phyloP scores from a whole-genome alignment of 2,329 filamentous ascomycete genomes.

The Pseudonectria foliicola region DNA sequence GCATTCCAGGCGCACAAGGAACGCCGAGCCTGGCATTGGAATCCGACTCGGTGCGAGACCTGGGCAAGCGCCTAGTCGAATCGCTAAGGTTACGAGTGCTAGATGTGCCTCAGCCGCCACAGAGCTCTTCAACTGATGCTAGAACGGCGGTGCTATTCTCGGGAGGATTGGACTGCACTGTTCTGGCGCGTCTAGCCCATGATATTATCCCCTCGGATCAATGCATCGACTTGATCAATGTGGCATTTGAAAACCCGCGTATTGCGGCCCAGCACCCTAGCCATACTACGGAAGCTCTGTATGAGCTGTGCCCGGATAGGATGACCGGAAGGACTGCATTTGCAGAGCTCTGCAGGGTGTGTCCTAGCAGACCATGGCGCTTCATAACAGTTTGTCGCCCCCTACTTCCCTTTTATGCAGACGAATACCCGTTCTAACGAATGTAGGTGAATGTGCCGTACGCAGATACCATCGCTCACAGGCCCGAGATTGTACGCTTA shows the following conservation, averaged over 20 bases:
- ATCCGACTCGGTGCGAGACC: constrained; percentile 43
- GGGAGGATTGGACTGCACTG: constrained; percentile 85
- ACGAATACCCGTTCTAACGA: constrained; percentile 1
- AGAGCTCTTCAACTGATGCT: constrained; percentile 30
- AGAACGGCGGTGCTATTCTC: constrained; percentile 82
- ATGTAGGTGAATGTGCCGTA: constrained; percentile 73
- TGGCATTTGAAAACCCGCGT: constrained; percentile 92
- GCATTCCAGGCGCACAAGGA: constrained; percentile 29
- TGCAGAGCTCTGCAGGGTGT: constrained; percentile 63
- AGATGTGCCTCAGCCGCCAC: constrained; percentile 54
- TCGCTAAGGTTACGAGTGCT: constrained; percentile 60
- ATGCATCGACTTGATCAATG: constrained; percentile 82
- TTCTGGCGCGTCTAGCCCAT: constrained; percentile 74
- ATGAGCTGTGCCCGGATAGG: constrained; percentile 84
- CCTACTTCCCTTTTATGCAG: neutral
- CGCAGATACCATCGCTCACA: constrained; percentile 61
- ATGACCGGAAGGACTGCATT: constrained; percentile 76
- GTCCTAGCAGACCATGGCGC: constrained; percentile 68
- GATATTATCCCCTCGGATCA: constrained; percentile 64
- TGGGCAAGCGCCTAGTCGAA: constrained; percentile 48
- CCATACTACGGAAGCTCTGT: constrained; percentile 38
- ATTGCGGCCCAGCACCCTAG: constrained; percentile 49
- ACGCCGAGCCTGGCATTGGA: constrained; percentile 10
- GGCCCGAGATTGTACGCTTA: constrained; percentile 61
- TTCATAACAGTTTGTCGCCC: constrained; percentile 70